Evolutionary conservation across 2,329 filamentous ascomycete species (phyloP).

Genomic region (Cladosporium cucumerinum): DNA sequence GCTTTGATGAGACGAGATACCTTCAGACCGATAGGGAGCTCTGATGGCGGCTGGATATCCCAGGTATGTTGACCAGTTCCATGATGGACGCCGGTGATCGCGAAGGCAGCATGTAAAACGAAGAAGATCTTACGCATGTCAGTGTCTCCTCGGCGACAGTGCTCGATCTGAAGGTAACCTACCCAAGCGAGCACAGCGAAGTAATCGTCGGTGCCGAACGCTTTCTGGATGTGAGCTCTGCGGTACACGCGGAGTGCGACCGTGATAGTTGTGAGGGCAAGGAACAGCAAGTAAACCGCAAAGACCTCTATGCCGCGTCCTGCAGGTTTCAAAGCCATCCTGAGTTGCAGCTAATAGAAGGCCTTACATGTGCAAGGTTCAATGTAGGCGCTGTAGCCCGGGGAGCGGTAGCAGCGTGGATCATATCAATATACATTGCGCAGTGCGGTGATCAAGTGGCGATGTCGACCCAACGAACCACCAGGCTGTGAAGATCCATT

Average conservation of each 20-base stretch:
- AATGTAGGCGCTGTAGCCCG: background rate
- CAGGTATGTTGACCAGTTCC: constrained; percentile 19
- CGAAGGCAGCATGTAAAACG: constrained; percentile 16
- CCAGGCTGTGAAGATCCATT: background rate
- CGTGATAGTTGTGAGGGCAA: constrained; percentile 17
- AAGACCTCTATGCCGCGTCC: constrained; percentile 18
- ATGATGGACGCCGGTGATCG: constrained; percentile 18
- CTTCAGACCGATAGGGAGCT: constrained; percentile 18
- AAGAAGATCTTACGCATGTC: constrained; percentile 16
- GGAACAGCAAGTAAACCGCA: constrained; percentile 16
- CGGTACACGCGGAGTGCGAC: constrained; percentile 17
- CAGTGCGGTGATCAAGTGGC: background rate
- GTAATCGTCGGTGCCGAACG: constrained; percentile 16
- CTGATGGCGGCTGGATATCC: constrained; percentile 17
- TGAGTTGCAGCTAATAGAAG: background rate
- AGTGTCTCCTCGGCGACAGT: background rate
- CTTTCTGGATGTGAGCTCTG: constrained; percentile 12
- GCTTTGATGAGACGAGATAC: background rate
- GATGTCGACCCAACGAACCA: background rate
- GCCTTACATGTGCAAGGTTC: background rate
- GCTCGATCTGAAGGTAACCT: background rate
- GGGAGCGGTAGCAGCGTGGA: background rate
- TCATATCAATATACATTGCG: background rate
- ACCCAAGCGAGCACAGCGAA: constrained; percentile 18
- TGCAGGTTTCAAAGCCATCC: constrained; percentile 15